phyloP scores from a whole-genome alignment of 208 protist species.

The Spironucleus salmonicida region DNA sequence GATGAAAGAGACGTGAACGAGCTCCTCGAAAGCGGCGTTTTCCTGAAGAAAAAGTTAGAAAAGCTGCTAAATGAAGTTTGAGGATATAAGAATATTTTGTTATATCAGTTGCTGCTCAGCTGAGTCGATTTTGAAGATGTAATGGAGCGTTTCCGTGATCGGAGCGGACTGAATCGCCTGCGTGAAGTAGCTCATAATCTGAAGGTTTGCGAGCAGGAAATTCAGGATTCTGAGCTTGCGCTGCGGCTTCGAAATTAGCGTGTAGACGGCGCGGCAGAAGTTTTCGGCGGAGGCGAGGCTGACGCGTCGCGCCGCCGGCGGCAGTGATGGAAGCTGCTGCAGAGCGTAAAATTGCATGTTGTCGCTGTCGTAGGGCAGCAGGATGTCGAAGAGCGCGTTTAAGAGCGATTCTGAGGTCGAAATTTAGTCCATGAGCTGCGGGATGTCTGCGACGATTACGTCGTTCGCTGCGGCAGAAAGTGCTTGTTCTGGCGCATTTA shows the following conservation, averaged over 20 bases:
- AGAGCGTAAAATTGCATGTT: neutral
- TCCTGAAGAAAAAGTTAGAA: neutral
- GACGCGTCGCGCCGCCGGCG: neutral
- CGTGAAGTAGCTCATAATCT: neutral
- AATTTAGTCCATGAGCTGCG: neutral
- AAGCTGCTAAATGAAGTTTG: neutral
- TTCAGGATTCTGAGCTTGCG: neutral
- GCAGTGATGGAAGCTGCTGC: neutral
- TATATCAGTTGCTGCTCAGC: neutral
- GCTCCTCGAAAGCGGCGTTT: neutral
- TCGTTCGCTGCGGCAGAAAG: constrained; percentile 17
- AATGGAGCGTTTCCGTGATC: neutral
- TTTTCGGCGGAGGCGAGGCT: neutral
- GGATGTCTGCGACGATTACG: constrained; percentile 17
- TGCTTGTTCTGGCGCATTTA: neutral
- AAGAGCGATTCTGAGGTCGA: neutral
- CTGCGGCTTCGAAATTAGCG: neutral
- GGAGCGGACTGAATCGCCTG: constrained; percentile 1
- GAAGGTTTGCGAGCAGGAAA: neutral
- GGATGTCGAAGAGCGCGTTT: neutral
- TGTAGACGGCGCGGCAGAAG: constrained; percentile 9
- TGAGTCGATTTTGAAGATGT: constrained; percentile 3
- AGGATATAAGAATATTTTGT: neutral
- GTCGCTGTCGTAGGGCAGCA: neutral
- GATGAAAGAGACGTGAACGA: constrained; percentile 14